Base-by-base conservation (phyloP, 345 rosid species). In the Populus euphratica region DNA sequence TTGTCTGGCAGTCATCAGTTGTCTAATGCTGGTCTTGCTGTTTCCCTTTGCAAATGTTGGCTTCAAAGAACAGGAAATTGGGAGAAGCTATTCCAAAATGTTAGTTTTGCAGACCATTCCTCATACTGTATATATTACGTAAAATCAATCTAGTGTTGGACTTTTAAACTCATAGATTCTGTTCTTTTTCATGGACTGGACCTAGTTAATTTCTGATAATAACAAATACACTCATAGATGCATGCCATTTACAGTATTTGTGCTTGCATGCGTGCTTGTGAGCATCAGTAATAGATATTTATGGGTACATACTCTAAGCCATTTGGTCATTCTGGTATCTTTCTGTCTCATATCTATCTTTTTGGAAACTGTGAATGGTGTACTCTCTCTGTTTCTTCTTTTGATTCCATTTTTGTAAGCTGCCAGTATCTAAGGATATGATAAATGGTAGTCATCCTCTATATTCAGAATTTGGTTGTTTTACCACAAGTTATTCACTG, bases 1-100 rank as follows among this genome's bases (percentile, higher is more conserved):
- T 84, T 94, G 78, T 86, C 93, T 50, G 98, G 98, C 68, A 93
- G 90, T 80, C 97, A 94, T 82, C 97, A 94, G 86, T 83, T 88
- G 72, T 82, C 82, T 75, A 94, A 94, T 68, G 98, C 96, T 64
- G 94, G 93, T 76, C 98, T 92, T 84, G 98, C 98, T 73, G 88
- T 92, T 83, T 86, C 97, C 76, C 91, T 94, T 67, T 91, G 93
- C 77, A 84, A 85, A 80, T 86, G 87, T 81, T 94, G 98, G 98
- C 94, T 94, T 85, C 90, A 83, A 75, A 92, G 90, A 80, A 91
- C 92, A 8, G 88, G 92, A 74, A 90, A 90, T 73, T 88, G 91
- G 92, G 89, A 86, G 70, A 87, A 86, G 74, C 59, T 89, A 36
- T 78, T 82, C 62, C 79, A 75, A 82, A 81, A 87, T 82, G 97